These are phyloP conservation scores for Hypoxylon crocopeplum DNA, from an alignment of 495 filamentous ascomycete species.

Conservation along the genomic window DNA sequence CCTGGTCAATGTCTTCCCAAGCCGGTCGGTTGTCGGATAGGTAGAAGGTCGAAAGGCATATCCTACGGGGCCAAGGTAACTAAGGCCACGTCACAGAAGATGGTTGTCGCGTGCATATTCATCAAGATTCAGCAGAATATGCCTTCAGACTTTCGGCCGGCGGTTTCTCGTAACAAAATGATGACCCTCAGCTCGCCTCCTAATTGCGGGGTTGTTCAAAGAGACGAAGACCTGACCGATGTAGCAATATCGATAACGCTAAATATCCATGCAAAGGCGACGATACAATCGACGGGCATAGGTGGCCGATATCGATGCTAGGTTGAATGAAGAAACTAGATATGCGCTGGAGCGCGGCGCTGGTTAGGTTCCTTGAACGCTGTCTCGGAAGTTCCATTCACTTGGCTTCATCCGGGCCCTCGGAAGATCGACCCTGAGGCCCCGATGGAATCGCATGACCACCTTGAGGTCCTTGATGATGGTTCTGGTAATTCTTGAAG, in stretches of 20 bases:
- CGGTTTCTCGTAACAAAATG: conserved; percentile 26
- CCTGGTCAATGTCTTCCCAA: conserved; percentile 35
- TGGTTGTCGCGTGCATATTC: conserved; percentile 37
- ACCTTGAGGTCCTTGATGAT: conserved; percentile 44
- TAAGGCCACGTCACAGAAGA: conserved; percentile 35
- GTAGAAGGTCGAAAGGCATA: conserved; percentile 38
- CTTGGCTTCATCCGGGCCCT: conserved; percentile 46
- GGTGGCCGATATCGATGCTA: conserved; percentile 25
- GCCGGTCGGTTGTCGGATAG: conserved; percentile 27
- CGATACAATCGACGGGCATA: conserved; percentile 20
- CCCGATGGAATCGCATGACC: conserved; percentile 37
- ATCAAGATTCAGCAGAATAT: conserved; percentile 38
- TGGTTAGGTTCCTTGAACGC: conserved; percentile 35
- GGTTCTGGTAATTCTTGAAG: conserved; percentile 57
- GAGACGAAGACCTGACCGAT: conserved; percentile 17
- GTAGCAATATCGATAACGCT: conserved; percentile 20
- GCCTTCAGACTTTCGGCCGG: conserved; percentile 17
- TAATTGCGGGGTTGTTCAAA: conserved; percentile 13
- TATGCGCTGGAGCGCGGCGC: conserved; percentile 41
- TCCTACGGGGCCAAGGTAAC: conserved; percentile 43
- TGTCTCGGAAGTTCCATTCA: conserved; percentile 27
- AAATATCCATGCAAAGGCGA: conserved; percentile 26
- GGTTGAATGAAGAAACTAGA: conserved; percentile 37
- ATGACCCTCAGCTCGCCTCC: conserved; percentile 18
- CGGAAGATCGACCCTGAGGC: conserved; percentile 39